Evolutionary conservation across 805 yeast genomes (phyloP), one percentile per base, ranked within the genome.

Genomic region (Lipomyces mesembrius): DNA sequence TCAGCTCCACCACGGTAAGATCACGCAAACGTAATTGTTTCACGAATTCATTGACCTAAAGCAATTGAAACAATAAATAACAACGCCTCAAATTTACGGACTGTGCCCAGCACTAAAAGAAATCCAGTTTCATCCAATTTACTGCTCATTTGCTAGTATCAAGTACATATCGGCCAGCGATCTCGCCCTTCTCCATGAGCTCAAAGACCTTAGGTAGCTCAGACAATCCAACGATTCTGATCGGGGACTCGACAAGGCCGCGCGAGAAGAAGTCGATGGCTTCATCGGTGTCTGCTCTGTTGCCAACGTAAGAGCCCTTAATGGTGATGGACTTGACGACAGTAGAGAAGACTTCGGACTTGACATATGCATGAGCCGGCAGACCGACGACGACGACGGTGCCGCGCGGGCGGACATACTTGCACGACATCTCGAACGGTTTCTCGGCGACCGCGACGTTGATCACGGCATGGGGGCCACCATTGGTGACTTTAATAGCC

Each of bases 151-250:
- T 85, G 69, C 83, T 77, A 59, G 90, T 87, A 82, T 92, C 97
- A 72, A 92, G 88, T 66, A 92, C 97, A 78, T 88, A 88, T 82
- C 97, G 87, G 75, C 97, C 97, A 74, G 88, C 85, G 76, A 92
- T 88, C 83, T 89, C 85, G 76, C 96, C 96, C 80, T 87, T 83
- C 79, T 84, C 89, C 97, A 92, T 92, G 78, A 86, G 83, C 73
- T 86, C 83, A 82, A 84, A 91, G 71, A 91, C 88, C 65, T 78
- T 79, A 72, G 90, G 86, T 74, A 90, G 83, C 75, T 87, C 87
- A 66, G 92, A 86, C 74, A 91, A 83, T 66, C 92, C 92, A 62
- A 87, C 92, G 78, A 92, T 77, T 82, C 85, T 85, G 81, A 90
- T 87, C 74, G 91, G 90, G 70, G 91, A 85, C 78, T 84, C 82